Conservation (phyloP, 2,329 filamentous ascomycete genomes). For the Hypoxylon sp. region DNA sequence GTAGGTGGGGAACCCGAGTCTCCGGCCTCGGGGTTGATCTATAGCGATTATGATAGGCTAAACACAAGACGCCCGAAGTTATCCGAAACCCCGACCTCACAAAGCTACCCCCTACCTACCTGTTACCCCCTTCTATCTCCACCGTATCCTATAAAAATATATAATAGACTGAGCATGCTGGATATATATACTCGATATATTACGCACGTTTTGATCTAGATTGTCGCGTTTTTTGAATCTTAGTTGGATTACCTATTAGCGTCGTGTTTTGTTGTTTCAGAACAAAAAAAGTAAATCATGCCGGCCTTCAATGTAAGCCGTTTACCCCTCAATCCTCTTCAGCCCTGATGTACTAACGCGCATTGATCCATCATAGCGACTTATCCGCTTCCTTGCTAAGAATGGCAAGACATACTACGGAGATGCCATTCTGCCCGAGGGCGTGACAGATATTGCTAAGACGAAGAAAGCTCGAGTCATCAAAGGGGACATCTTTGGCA, state of each 20-base stretch:
- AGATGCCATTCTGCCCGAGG: slow-evolving; percentile 77
- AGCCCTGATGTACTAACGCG: slow-evolving; percentile 4
- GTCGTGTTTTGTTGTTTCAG: neutral
- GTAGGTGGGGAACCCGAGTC: slow-evolving; percentile 41
- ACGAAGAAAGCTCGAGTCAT: slow-evolving; percentile 74
- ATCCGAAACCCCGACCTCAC: slow-evolving; percentile 42
- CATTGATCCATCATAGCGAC: slow-evolving; percentile 64
- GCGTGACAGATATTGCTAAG: slow-evolving; percentile 72
- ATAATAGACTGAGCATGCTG: slow-evolving; percentile 16
- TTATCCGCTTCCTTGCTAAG: slow-evolving; percentile 80
- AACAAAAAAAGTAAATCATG: slow-evolving; percentile 25
- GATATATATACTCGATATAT: slow-evolving; percentile 32
- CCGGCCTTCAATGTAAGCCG: slow-evolving; percentile 41
- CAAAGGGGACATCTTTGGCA: slow-evolving; percentile 75
- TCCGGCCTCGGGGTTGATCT: slow-evolving; percentile 42
- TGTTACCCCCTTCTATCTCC: slow-evolving; percentile 12
- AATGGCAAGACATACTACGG: slow-evolving; percentile 80
- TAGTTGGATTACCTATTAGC: neutral
- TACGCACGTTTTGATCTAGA: slow-evolving; percentile 5
- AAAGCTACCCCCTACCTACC: neutral
- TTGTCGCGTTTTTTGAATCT: neutral
- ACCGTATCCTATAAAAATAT: slow-evolving; percentile 28
- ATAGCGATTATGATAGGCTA: slow-evolving; percentile 41
- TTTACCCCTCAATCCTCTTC: slow-evolving; percentile 27
- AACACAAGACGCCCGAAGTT: slow-evolving; percentile 39